Evolutionary conservation across 495 filamentous ascomycete species (phyloP).

Genomic region (Parathielavia hyrcaniae): DNA sequence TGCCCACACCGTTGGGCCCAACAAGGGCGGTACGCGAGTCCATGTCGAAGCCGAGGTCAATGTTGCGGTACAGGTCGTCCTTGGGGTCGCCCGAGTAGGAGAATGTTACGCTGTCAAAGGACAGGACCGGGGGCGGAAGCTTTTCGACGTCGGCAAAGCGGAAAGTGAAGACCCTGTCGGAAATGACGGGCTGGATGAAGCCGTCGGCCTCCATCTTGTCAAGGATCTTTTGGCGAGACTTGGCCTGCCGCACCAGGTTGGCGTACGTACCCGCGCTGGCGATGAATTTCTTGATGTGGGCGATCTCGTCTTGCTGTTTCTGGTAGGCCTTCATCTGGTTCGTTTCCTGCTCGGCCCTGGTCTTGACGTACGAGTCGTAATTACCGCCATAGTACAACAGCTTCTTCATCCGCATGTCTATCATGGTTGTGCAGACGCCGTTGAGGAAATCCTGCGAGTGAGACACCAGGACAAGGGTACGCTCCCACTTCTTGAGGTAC

Average conservation of each 20-base stretch:
- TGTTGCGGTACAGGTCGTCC: conserved; percentile 91
- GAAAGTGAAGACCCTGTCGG: conserved; percentile 93
- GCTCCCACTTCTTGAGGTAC: conserved; percentile 99
- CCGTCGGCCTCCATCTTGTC: conserved; percentile 99
- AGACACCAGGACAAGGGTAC: conserved; percentile 93
- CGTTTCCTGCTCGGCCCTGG: conserved; percentile 83
- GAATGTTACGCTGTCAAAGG: conserved; percentile 95
- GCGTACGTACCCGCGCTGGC: conserved; percentile 99
- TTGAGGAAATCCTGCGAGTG: conserved; percentile 99
- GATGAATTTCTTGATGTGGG: conserved; percentile 99
- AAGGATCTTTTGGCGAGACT: conserved; percentile 98
- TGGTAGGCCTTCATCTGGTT: conserved; percentile 98
- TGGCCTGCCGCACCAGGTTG: conserved; percentile 97
- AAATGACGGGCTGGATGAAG: conserved; percentile 83
- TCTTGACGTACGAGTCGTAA: conserved; percentile 98
- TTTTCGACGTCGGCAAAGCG: conserved; percentile 98
- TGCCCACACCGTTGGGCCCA: conserved; percentile 98
- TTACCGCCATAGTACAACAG: conserved; percentile 99
- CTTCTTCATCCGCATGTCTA: conserved; percentile 88
- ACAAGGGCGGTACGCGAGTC: conserved; percentile 95
- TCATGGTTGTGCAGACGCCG: conserved; percentile 97
- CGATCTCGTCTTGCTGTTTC: conserved; percentile 99
- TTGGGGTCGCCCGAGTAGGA: conserved; percentile 86
- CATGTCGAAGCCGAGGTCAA: conserved; percentile 99
- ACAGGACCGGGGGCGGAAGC: conserved; percentile 90